These are phyloP conservation scores for Clavariopsis aquatica DNA, from an alignment of 495 filamentous ascomycete species.

Conservation along the genomic window DNA sequence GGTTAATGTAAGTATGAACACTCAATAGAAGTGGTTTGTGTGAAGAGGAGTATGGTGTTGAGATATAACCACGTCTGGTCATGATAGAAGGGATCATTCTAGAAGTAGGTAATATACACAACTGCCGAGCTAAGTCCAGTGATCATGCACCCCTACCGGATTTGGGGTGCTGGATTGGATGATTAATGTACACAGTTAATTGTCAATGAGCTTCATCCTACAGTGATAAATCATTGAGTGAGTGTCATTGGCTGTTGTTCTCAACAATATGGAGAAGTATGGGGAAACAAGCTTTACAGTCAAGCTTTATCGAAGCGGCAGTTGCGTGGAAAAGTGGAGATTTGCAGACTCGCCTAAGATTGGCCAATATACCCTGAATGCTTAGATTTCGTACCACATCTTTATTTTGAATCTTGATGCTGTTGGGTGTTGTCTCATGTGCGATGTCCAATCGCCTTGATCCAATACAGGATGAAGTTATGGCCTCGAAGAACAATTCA, in stretches of 20 bases:
- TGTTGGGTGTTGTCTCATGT: too few relatives aligned
- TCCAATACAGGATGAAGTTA: too few relatives aligned
- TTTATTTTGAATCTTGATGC: not conserved
- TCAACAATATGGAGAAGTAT: not conserved
- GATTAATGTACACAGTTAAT: not conserved
- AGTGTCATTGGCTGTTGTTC: not conserved
- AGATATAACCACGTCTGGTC: not conserved
- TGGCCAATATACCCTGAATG: not conserved
- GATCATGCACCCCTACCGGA: not conserved
- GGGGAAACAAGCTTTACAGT: constrained; percentile 9
- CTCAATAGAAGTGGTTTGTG: not conserved
- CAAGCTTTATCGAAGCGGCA: constrained; percentile 14
- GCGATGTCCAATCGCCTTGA: too few relatives aligned
- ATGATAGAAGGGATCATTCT: not conserved
- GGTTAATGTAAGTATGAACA: not conserved
- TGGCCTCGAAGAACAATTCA: not conserved
- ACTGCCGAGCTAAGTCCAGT: not conserved
- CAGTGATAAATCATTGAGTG: not conserved
- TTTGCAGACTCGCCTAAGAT: constrained; percentile 1
- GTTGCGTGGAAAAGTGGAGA: not conserved
- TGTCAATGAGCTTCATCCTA: not conserved
- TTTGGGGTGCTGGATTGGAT: not conserved
- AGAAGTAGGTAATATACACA: not conserved
- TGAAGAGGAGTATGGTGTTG: not conserved
- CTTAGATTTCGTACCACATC: not conserved